Evolutionary conservation across 495 filamentous ascomycete genomes (phyloP).

Genomic region (Jackrogersella multiformis): DNA sequence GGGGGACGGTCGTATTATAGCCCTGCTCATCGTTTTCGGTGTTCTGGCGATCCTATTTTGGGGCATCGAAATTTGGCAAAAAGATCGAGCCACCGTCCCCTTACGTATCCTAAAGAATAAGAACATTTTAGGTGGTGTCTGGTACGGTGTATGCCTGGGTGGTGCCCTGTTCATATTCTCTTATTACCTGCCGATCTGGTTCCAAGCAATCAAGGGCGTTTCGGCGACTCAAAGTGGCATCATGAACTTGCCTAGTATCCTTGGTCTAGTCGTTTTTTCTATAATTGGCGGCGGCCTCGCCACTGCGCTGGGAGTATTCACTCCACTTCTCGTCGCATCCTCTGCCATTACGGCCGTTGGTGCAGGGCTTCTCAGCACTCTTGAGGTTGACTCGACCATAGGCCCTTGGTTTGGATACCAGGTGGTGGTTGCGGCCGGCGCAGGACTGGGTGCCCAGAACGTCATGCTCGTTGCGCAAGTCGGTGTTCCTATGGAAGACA

Average conservation of each 20-base stretch:
- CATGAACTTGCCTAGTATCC: conserved; percentile 77
- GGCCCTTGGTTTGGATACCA: conserved; percentile 82
- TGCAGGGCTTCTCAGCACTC: conserved; percentile 75
- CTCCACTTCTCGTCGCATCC: conserved; percentile 60
- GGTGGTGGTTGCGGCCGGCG: conserved; percentile 70
- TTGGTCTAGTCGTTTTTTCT: conserved; percentile 68
- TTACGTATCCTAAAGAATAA: conserved; percentile 26
- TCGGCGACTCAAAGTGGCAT: conserved; percentile 78
- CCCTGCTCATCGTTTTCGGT: conserved; percentile 73
- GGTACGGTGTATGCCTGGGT: conserved; percentile 27
- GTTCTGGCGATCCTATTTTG: conserved; percentile 59
- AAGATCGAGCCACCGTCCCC: conserved; percentile 22
- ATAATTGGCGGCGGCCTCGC: conserved; percentile 69
- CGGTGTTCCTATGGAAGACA: conserved; percentile 17
- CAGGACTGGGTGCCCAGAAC: conserved; percentile 55
- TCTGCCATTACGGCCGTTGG: conserved; percentile 67
- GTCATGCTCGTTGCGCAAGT: conserved; percentile 30
- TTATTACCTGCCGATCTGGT: conserved; percentile 84
- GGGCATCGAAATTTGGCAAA: conserved; percentile 17
- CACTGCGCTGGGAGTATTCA: conserved; percentile 65
- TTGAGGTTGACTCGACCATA: conserved; percentile 62
- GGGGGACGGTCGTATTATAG: conserved; percentile 72
- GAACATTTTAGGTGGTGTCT: conserved; percentile 22
- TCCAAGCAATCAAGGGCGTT: conserved; percentile 82
- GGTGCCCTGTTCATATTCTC: conserved; percentile 66